Evolutionary conservation across 257 asterid genomes (phyloP).

Genomic region (Hygrophila difformis): DNA sequence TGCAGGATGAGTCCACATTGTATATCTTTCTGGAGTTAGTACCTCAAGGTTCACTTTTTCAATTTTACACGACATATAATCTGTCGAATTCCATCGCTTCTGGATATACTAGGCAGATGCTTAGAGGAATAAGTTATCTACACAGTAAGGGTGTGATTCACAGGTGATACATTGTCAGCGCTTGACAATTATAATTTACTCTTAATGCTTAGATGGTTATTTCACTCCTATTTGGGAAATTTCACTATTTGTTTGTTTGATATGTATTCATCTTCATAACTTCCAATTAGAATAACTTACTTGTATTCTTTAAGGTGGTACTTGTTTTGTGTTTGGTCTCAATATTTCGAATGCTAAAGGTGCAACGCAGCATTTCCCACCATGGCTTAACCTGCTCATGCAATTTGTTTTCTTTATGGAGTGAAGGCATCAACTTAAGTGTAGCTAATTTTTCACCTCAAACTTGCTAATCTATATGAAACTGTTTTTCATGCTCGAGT

Average conservation of each 20-base stretch:
- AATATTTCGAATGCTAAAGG: neutral
- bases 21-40: slow-evolving; percentile 58
- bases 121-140: slow-evolving; percentile 51
- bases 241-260: too few relatives aligned
- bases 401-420: slow-evolving; percentile 6
- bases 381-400: too few relatives aligned
- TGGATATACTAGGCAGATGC: slow-evolving; percentile 52
- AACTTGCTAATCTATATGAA: too few relatives aligned
- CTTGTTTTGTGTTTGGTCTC: neutral
- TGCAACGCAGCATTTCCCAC: too few relatives aligned
- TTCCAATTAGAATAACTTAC: neutral
- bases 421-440: neutral
- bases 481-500: too few relatives aligned
- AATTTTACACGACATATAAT: slow-evolving; percentile 33
- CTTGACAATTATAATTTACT: slow-evolving; percentile 17
- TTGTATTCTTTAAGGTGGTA: too few relatives aligned
- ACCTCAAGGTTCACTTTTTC: slow-evolving; percentile 51
- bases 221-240: too few relatives aligned
- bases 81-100: slow-evolving; percentile 52
- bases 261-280: too few relatives aligned
- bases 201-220: slow-evolving; percentile 6
- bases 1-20: slow-evolving; percentile 41
- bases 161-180: too few relatives aligned
- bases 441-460: too few relatives aligned
- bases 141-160: slow-evolving; percentile 49